A percentile compares a stretch with the other conserved stretches of the same genome.
These are phyloP conservation scores for Aegle marmelos DNA, from an alignment of 345 rosid species.

Conservation along the genomic window DNA sequence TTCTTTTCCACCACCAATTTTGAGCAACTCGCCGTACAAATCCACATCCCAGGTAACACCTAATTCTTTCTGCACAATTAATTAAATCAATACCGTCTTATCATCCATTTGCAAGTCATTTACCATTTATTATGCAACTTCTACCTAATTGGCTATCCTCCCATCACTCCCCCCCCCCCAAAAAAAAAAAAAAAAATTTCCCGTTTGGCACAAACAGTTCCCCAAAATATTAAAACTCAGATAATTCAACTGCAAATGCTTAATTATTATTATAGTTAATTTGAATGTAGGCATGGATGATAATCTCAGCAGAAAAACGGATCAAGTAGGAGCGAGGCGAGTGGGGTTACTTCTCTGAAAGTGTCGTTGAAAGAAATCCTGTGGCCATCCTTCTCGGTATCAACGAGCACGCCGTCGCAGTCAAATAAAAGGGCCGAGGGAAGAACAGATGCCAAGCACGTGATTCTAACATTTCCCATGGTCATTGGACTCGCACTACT, in stretches of 20 bases:
- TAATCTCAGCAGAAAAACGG: not conserved
- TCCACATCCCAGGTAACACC: slow-evolving; percentile 93
- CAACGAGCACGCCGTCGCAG: slow-evolving; percentile 96
- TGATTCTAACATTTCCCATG: slow-evolving; percentile 17
- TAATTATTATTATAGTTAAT: not conserved
- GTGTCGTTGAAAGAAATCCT: slow-evolving; percentile 93
- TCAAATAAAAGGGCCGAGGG: slow-evolving; percentile 86
- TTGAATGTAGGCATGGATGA: too few relatives aligned
- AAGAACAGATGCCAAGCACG: slow-evolving; percentile 54
- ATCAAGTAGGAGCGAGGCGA: not conserved
- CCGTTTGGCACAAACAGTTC: not conserved
- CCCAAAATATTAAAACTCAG: not conserved
- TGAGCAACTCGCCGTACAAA: slow-evolving; percentile 84
- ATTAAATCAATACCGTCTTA: not conserved
- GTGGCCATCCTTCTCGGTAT: slow-evolving; percentile 95
- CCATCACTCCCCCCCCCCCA: too few relatives aligned
- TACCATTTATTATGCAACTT: not conserved
- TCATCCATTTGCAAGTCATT: not conserved
- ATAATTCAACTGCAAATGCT: not conserved
- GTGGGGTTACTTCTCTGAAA: slow-evolving; percentile 58
- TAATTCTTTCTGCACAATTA: slow-evolving; percentile 55
- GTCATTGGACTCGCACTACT: slow-evolving; percentile 15
- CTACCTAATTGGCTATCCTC: too few relatives aligned
- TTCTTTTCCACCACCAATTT: slow-evolving; percentile 97
- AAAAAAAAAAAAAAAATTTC: too few relatives aligned